phyloP scores from a whole-genome alignment of 2,329 filamentous ascomycete species.

The Hypoxylon sp. region DNA sequence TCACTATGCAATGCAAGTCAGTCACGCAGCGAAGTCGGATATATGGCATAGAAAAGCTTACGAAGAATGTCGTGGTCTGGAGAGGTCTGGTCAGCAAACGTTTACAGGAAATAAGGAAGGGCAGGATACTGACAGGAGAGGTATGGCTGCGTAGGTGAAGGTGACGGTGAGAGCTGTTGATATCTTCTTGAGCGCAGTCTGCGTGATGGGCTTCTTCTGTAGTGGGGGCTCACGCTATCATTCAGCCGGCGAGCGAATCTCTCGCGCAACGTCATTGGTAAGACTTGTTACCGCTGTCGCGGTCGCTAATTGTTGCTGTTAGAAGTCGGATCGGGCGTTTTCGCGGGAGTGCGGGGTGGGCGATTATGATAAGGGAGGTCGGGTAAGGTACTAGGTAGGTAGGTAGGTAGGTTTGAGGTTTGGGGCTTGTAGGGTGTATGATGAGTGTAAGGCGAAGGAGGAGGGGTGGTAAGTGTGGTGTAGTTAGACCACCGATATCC shows the following conservation, averaged over 20 bases:
- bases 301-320: conserved; percentile 3
- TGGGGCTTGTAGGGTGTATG: neutral
- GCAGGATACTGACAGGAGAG: conserved; percentile 60
- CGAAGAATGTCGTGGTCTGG: conserved; percentile 58
- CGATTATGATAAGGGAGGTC: conserved; percentile 2
- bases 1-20: conserved; percentile 70
- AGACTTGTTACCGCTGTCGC: conserved; percentile 15
- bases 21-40: conserved; percentile 11
- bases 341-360: conserved; percentile 6
- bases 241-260: conserved; percentile 52
- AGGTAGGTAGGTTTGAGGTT: too few species aligned
- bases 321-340: neutral
- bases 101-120: conserved; percentile 9
- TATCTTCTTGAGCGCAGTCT: conserved; percentile 48
- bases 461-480: neutral
- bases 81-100: conserved; percentile 43
- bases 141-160: conserved; percentile 60
- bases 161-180: conserved; percentile 54
- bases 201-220: conserved; percentile 41
- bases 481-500: neutral
- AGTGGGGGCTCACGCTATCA: conserved; percentile 53
- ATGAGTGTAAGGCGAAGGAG: neutral
- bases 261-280: conserved; percentile 54
- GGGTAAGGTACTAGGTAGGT: too few species aligned
- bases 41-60: conserved; percentile 46